A percentile compares a stretch with the other conserved stretches of the same genome.
Evolutionary conservation across 208 protist genomes (phyloP).

Genomic region (Spongospora subterranea): DNA sequence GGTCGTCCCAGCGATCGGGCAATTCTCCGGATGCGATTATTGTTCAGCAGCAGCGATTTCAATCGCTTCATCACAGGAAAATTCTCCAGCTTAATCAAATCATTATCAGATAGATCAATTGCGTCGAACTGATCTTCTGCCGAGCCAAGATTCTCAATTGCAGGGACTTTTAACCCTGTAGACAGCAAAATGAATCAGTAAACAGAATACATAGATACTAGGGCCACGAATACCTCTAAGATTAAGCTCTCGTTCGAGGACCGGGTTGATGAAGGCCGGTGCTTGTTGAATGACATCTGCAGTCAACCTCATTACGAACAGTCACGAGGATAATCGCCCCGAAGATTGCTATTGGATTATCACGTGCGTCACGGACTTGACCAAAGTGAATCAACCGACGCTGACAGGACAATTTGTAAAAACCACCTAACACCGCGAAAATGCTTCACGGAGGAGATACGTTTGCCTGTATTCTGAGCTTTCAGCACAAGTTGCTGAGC

Average conservation of each 20-base stretch:
- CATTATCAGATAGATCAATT: constrained; percentile 84
- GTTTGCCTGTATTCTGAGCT: too few species aligned
- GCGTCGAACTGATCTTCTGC: constrained; percentile 83
- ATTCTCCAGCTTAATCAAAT: constrained; percentile 79
- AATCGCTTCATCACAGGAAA: constrained; percentile 78
- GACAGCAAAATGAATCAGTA: not conserved
- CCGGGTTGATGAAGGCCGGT: constrained; percentile 73
- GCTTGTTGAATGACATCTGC: constrained; percentile 74
- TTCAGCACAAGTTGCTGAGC: too few species aligned
- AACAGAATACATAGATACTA: not conserved
- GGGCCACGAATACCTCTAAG: constrained; percentile 15
- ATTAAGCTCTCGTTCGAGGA: constrained; percentile 77
- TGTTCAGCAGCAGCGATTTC: constrained; percentile 77
- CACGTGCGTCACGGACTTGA: too few species aligned
- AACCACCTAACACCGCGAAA: too few species aligned
- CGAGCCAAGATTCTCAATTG: constrained; percentile 78
- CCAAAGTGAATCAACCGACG: too few species aligned
- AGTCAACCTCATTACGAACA: constrained; percentile 72
- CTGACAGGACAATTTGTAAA: too few species aligned
- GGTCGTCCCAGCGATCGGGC: constrained; percentile 61
- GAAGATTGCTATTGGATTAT: not conserved
- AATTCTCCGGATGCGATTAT: constrained; percentile 78
- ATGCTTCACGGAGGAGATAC: too few species aligned
- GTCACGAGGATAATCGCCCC: not conserved
- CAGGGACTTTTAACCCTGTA: constrained; percentile 75